phyloP scores from a whole-genome alignment of 352 stramenopile species.

The Globisporangium nodosum region DNA sequence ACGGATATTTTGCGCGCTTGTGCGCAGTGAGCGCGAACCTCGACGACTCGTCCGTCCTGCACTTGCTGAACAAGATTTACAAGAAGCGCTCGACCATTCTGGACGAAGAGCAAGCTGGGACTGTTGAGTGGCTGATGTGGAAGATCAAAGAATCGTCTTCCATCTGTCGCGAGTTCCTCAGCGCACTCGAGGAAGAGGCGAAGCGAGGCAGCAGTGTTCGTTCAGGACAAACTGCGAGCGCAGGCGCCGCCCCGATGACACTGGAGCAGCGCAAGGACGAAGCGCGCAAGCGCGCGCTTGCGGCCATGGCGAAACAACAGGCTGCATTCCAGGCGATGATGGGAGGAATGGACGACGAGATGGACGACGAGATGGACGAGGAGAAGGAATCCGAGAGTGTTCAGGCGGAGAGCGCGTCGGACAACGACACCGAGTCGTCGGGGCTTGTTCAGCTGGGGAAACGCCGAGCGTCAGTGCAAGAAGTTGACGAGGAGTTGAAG shows the following conservation, averaged over 20 bases:
- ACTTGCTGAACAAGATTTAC: conserved; percentile 48
- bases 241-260: conserved; percentile 27
- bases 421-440: conserved; percentile 1
- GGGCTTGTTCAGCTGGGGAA: conserved; percentile 32
- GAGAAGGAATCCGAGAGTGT: conserved; percentile 18
- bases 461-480: conserved; percentile 33
- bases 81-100: conserved; percentile 37
- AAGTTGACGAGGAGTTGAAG: conserved; percentile 20
- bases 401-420: conserved; percentile 13
- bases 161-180: conserved; percentile 30
- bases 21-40: conserved; percentile 25
- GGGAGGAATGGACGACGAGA: conserved; percentile 34
- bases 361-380: conserved; percentile 25
- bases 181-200: conserved; percentile 27
- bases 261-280: conserved; percentile 75
- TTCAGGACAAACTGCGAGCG: not conserved
- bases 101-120: conserved; percentile 70
- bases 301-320: conserved; percentile 77
- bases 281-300: conserved; percentile 69
- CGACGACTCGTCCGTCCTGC: conserved; percentile 39
- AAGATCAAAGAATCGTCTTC: conserved; percentile 46
- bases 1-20: conserved; percentile 50
- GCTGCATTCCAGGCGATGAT: conserved; percentile 86
- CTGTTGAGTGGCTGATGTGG: conserved; percentile 70
- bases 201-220: conserved; percentile 14